Evolutionary conservation across 208 protist genomes (phyloP).

Genomic region (Leptomonas seymouri): DNA sequence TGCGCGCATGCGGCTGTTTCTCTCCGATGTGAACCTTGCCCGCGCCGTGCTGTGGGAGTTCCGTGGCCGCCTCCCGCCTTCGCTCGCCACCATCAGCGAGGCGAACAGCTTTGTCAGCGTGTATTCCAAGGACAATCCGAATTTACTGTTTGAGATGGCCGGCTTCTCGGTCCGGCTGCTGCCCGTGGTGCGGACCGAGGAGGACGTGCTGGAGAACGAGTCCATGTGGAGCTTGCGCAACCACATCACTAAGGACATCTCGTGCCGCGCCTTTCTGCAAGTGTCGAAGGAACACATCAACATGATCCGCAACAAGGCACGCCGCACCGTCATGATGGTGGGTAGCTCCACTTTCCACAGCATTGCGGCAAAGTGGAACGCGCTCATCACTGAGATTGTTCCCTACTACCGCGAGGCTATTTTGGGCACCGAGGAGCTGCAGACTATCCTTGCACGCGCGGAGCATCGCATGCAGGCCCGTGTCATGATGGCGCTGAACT

Average conservation of each 20-base stretch:
- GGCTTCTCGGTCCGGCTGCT: slow-evolving; percentile 99
- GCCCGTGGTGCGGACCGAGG: slow-evolving; percentile 89
- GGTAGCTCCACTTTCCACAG: slow-evolving; percentile 99
- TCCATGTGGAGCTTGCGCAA: slow-evolving; percentile 99
- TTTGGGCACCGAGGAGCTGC: slow-evolving; percentile 96
- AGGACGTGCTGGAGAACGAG: slow-evolving; percentile 95
- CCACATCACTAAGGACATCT: slow-evolving; percentile 98
- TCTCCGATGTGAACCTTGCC: slow-evolving; percentile 99
- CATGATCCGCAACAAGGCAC: slow-evolving; percentile 98
- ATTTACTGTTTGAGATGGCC: slow-evolving; percentile 99
- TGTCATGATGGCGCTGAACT: slow-evolving; percentile 99
- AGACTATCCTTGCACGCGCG: slow-evolving; percentile 99
- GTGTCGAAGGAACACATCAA: slow-evolving; percentile 96
- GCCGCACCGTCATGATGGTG: slow-evolving; percentile 99
- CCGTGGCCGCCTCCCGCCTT: slow-evolving; percentile 98
- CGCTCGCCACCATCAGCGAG: slow-evolving; percentile 97
- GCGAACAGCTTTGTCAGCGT: slow-evolving; percentile 99
- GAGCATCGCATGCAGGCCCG: slow-evolving; percentile 99
- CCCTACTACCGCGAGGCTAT: slow-evolving; percentile 99
- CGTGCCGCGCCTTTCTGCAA: slow-evolving; percentile 98
- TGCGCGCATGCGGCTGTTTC: slow-evolving; percentile 99
- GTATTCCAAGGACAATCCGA: slow-evolving; percentile 99
- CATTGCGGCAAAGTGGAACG: slow-evolving; percentile 99
- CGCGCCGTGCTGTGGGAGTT: slow-evolving; percentile 99
- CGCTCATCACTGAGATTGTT: slow-evolving; percentile 99